Evolutionary conservation across 2,329 filamentous ascomycete species (phyloP).

Genomic region (Monilinia fructicola): DNA sequence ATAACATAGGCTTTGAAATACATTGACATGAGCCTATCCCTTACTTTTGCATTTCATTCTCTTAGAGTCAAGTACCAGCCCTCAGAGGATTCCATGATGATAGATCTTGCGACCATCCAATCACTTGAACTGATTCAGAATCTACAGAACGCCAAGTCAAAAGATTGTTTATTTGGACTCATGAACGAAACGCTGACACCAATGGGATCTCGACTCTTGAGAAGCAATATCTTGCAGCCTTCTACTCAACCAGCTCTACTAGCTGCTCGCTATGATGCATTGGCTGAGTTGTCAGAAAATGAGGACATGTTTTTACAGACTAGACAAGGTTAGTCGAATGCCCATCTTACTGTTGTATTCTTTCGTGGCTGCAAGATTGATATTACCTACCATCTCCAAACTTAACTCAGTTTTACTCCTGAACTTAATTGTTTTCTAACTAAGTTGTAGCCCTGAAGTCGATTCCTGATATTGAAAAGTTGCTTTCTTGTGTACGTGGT

Average conservation of each 20-base stretch:
- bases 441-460: slow-evolving; percentile 60
- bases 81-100: slow-evolving; percentile 92
- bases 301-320: slow-evolving; percentile 82
- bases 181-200: slow-evolving; percentile 82
- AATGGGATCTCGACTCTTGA: slow-evolving; percentile 82
- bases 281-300: slow-evolving; percentile 77
- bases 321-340: slow-evolving; percentile 56
- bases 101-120: slow-evolving; percentile 82
- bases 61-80: slow-evolving; percentile 84
- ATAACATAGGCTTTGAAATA: slow-evolving; percentile 70
- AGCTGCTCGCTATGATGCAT: slow-evolving; percentile 71
- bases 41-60: slow-evolving; percentile 74
- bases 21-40: slow-evolving; percentile 66
- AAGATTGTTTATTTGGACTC: slow-evolving; percentile 78
- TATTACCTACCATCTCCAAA: neutral
- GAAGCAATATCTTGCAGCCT: slow-evolving; percentile 86
- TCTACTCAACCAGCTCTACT: slow-evolving; percentile 71
- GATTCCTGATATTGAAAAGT: slow-evolving; percentile 76
- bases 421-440: neutral
- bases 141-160: slow-evolving; percentile 71
- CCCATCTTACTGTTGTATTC: neutral
- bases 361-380: neutral
- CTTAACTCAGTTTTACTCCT: neutral
- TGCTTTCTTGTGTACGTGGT: slow-evolving; percentile 66
- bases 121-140: slow-evolving; percentile 92